Conservation (phyloP, 2,329 filamentous ascomycete genomes). For the Elsinoe necatrix region DNA sequence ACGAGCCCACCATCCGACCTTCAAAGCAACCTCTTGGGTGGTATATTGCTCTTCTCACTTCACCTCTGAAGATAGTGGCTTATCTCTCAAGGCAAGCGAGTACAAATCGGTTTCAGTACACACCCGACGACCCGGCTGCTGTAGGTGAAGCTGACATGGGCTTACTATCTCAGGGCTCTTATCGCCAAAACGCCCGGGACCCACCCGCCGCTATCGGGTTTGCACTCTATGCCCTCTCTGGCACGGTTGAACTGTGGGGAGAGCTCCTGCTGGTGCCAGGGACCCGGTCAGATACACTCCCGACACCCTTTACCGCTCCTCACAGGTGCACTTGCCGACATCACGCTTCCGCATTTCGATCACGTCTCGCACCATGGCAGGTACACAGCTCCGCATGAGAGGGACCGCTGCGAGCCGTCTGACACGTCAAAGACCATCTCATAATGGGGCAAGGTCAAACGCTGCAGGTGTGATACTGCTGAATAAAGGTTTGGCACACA, state of each 20-base stretch:
- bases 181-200: constrained; percentile 5
- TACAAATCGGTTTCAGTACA: neutral
- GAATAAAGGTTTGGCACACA: neutral
- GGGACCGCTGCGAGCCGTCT: neutral
- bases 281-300: constrained; percentile 1
- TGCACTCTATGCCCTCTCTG: neutral
- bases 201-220: neutral
- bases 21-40: neutral
- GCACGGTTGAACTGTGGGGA: constrained; percentile 6
- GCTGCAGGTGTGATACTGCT: neutral
- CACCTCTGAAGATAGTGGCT: neutral
- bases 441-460: neutral
- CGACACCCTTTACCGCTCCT: neutral
- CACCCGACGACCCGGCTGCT: neutral
- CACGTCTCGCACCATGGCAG: neutral
- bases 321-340: neutral
- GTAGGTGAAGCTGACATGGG: neutral
- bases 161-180: constrained; percentile 3
- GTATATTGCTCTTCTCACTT: neutral
- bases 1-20: neutral
- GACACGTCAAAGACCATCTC: no score
- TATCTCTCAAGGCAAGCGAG: neutral
- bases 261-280: neutral
- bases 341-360: neutral
- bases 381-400: neutral